Evolutionary conservation across 768 basidiomycete genomes (phyloP).

Genomic region (Mycena belliarum): DNA sequence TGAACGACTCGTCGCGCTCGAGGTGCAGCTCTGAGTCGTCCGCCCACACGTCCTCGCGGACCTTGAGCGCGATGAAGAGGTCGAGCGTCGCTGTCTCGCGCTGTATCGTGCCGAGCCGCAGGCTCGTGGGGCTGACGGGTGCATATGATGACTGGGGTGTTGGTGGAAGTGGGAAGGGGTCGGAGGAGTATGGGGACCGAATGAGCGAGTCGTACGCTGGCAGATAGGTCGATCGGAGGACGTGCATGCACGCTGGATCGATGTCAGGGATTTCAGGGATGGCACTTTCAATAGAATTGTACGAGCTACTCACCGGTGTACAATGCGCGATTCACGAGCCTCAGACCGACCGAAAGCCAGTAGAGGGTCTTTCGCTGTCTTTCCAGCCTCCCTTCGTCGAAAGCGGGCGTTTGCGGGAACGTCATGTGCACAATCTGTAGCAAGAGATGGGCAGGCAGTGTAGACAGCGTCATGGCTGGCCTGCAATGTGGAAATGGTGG

Average conservation of each 20-base stretch:
- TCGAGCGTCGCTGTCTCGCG: conserved; percentile 78
- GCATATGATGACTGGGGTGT: conserved; percentile 27
- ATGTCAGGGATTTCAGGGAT: conserved; percentile 1
- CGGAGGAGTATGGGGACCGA: conserved; percentile 69
- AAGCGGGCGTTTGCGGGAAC: conserved; percentile 48
- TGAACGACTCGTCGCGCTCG: conserved; percentile 73
- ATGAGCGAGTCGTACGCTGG: conserved; percentile 64
- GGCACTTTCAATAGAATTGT: neutral
- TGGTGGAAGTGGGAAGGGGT: conserved; percentile 67
- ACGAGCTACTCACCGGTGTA: conserved; percentile 56
- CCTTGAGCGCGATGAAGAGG: conserved; percentile 77
- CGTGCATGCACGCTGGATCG: conserved; percentile 70
- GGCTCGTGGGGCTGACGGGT: conserved; percentile 20
- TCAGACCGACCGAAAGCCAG: conserved; percentile 65
- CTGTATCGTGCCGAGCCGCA: conserved; percentile 49
- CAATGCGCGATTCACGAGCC: conserved; percentile 64
- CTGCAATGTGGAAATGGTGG: conserved; percentile 26
- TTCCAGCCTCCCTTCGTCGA: conserved; percentile 45
- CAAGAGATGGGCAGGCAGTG: conserved; percentile 62
- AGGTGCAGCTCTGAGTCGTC: conserved; percentile 78
- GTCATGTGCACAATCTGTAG: conserved; percentile 68
- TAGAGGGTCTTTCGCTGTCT: conserved; percentile 67
- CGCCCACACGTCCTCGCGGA: conserved; percentile 74
- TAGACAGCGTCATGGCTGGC: conserved; percentile 25
- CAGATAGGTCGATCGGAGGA: conserved; percentile 75